These are phyloP conservation scores for Fusarium sp. DNA, from an alignment of 2,329 filamentous ascomycete species.

Conservation along the genomic window DNA sequence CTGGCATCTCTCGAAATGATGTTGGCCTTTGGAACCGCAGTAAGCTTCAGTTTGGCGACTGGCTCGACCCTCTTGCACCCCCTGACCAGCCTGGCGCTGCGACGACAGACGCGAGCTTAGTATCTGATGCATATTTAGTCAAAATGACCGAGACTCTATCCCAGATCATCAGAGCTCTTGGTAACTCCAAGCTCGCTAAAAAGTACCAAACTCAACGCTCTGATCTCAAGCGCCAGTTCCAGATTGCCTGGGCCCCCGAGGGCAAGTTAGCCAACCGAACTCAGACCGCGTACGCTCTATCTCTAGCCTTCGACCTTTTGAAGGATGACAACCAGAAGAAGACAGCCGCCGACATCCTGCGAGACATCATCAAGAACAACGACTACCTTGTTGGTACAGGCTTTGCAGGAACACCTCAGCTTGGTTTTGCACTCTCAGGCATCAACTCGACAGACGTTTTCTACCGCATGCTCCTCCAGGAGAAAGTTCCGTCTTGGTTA, in stretches of 20 bases:
- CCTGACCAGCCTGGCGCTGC: slow-evolving; percentile 48
- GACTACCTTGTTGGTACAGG: slow-evolving; percentile 53
- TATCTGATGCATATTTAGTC: slow-evolving; percentile 58
- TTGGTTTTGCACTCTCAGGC: not conserved
- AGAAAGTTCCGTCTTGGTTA: slow-evolving; percentile 56
- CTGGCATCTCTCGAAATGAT: slow-evolving; percentile 24
- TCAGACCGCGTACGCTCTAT: slow-evolving; percentile 52
- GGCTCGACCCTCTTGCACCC: slow-evolving; percentile 57
- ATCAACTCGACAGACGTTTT: slow-evolving; percentile 46
- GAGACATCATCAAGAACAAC: slow-evolving; percentile 46
- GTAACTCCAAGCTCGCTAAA: slow-evolving; percentile 36
- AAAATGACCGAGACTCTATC: slow-evolving; percentile 51
- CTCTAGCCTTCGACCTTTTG: slow-evolving; percentile 51
- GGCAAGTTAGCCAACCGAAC: slow-evolving; percentile 49
- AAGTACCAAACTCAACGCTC: slow-evolving; percentile 34
- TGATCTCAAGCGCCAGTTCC: slow-evolving; percentile 42
- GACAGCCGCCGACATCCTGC: slow-evolving; percentile 37
- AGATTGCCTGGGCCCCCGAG: slow-evolving; percentile 44
- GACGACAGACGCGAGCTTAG: slow-evolving; percentile 50
- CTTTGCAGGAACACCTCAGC: slow-evolving; percentile 39
- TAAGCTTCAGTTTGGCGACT: slow-evolving; percentile 53
- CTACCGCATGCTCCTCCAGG: slow-evolving; percentile 60
- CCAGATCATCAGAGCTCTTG: slow-evolving; percentile 47
- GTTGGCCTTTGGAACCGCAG: slow-evolving; percentile 40
- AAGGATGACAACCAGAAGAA: slow-evolving; percentile 25